Base-by-base conservation (phyloP, 148 eudicot species). In the Vaccinium vitisidaea region DNA sequence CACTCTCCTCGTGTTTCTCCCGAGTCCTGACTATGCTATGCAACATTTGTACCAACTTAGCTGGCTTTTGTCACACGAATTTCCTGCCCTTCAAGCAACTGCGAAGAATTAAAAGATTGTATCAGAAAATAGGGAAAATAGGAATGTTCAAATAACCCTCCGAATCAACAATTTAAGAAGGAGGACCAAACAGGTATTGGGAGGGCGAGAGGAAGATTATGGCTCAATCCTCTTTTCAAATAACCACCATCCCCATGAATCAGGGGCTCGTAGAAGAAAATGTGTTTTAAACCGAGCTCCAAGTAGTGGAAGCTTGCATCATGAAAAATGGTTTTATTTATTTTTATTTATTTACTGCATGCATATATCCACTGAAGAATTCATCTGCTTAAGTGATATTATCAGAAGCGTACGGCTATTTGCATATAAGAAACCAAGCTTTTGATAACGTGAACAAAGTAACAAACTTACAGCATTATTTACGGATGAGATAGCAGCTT, bases 41-140 rank as follows among this genome's bases (percentile, higher is more conserved):
- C 82, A 18, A 4, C 61, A 12, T 54, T 56, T 8, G 12, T 23
- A 56, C 48, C 50, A 43, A 36, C 53, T 82, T 63, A 16, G 73
- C 86, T 92, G 93, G 97, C 98, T 87, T 92, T 94, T 88, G 94
- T 94, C 39, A 96, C 98, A 12, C 98, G 94, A 49, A 96, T 92
- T 78, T 92, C 92, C 91, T 96, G 99, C 65, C 99, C 99, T 90
- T 94, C 98, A 80, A 96, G 90, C 50, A 85, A 92, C 99, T 96
- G 94, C 92, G 89, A 82, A 27, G 79, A 82, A 85, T 69, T 69
- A 1, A 69, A 46, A 80, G 49, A 11, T 58, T 25, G 21, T 25
- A 55, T 79, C 56, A 83, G 25, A 52, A 12, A 43, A 16, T 53
- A 12, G 78, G 12, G 25, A 52, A 12, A 43, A 16, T 53, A 6